Evolutionary conservation across 352 stramenopile species (phyloP), one percentile per base, ranked within the genome.

Genomic region (Albugo candida): DNA sequence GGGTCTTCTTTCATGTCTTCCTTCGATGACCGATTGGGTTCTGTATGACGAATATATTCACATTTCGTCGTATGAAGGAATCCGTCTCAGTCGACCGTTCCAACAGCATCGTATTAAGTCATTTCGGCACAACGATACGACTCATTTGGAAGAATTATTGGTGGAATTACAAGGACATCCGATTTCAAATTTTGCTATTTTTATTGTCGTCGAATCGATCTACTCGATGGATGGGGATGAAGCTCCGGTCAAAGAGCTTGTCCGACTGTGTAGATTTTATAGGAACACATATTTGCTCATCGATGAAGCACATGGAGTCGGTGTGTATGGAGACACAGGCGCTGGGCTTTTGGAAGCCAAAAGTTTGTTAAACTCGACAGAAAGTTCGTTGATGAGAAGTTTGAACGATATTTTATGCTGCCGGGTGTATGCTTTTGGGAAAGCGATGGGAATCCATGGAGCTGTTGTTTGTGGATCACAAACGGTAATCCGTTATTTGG

Each of bases 201-300:
- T 97, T 42, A 80, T 99, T 20, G 82, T 96, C n/a, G 85, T 98
- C 17, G 95, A 99, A 67, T 96, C 84, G 48, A 70, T 98, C 1
- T 99, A 99, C 59, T 97, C 84, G 27, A 99, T 99, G 95, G 94
- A 98, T 70, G 95, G 95, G 13, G 92, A 98, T 61, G 63, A 95
- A 18, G 91, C 89, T 41, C 88, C 92, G 13, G 65, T 99, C 21
- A 41, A 59, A 16, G 66, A 83, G 8, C 83, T 99, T 52, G 61
- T 68, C 0, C 61, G 73, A 36, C 56, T 96, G 14, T 95, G 78
- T 54, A 62, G 76, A 11, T 53, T 67, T 5, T 79, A 75, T 45
- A 3, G 24, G 24, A 67, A 78, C 3, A 91, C 93, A 13, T 79
- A 66, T 45, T 56, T 98, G 5, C 85, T 98, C 53, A 83, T 99